Evolutionary conservation across 148 eudicot genomes (phyloP), one percentile per base, ranked within the genome.

Genomic region (Camellia granthamiana): DNA sequence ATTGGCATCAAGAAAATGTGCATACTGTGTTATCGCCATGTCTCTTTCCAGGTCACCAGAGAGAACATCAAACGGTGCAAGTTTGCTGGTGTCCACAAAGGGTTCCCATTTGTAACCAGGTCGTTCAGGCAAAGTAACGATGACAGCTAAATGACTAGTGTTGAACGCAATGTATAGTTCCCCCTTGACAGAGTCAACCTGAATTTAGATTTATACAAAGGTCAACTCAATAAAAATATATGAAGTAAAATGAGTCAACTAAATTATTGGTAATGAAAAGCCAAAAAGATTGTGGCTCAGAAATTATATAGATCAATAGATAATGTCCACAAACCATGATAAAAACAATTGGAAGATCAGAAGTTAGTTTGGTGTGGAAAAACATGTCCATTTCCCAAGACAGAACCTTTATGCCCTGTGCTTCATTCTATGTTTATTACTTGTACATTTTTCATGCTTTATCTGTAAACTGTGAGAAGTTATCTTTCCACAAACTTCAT

Each of bases 91-190:
- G 87, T 96, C 99, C 67, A 92, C 98, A 83, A 94, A 77, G 1
- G 94, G 98, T 71, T 89, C 93, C 99, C 99, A 96, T 78, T 84
- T 85, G 83, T 88, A 92, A 72, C 99, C 97, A 3, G 94, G 92
- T 58, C 94, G 83, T 63, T 91, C 91, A 7, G 99, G 99, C 81
- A 96, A 81, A 8, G 91, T 85, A 59, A 90, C 56, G 0, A 82
- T 87, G 54, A 85, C 89, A 2, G 97, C 90, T 63, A 94, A 82
- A 86, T 96, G 99, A 72, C 99, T 92, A 5, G 98, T 82, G 83
- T 96, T 96, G 94, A 96, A 96, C 64, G 92, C 99, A 59, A 96
- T 71, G 77, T 92, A 96, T 23, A 96, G 56, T 79, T 94, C 95
- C 72, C 91, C 91, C 85, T 93, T 94, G 78, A 82, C 89, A 23